Evolutionary conservation across 805 yeast species (phyloP).

Genomic region (Saccharomyces paradoxus): DNA sequence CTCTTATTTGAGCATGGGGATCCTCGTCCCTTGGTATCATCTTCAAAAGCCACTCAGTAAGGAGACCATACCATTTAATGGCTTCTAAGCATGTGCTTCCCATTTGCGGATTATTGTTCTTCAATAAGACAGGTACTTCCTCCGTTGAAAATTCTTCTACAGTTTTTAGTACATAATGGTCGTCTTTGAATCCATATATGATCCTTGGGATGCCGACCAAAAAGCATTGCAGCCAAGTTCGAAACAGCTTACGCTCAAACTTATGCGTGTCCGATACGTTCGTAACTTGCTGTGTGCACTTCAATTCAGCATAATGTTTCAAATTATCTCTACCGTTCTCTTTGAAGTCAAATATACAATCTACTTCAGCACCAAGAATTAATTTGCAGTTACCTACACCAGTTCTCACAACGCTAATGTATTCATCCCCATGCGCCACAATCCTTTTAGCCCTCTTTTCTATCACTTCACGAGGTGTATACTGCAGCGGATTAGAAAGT

Average conservation of each 20-base stretch:
- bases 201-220: slow-evolving; percentile 75
- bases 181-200: slow-evolving; percentile 82
- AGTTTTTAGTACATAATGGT: slow-evolving; percentile 49
- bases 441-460: slow-evolving; percentile 54
- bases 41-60: slow-evolving; percentile 66
- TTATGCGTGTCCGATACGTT: slow-evolving; percentile 48
- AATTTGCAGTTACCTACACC: slow-evolving; percentile 70
- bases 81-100: slow-evolving; percentile 69
- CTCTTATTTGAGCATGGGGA: slow-evolving; percentile 36
- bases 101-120: slow-evolving; percentile 34
- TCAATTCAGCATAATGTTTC: slow-evolving; percentile 76
- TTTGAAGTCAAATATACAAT: slow-evolving; percentile 77
- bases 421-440: slow-evolving; percentile 71
- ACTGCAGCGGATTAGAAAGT: slow-evolving; percentile 65
- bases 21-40: slow-evolving; percentile 47
- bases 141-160: slow-evolving; percentile 74
- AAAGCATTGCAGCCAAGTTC: slow-evolving; percentile 91
- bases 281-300: slow-evolving; percentile 54
- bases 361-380: slow-evolving; percentile 83
- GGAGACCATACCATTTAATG: slow-evolving; percentile 79
- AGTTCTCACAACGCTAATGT: slow-evolving; percentile 69
- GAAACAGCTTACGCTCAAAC: slow-evolving; percentile 71
- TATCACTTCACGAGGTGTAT: slow-evolving; percentile 54
- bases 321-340: slow-evolving; percentile 41
- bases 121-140: slow-evolving; percentile 64